Conservation (phyloP, 371 early-diverging fungal species). For the Massospora cicadina region DNA sequence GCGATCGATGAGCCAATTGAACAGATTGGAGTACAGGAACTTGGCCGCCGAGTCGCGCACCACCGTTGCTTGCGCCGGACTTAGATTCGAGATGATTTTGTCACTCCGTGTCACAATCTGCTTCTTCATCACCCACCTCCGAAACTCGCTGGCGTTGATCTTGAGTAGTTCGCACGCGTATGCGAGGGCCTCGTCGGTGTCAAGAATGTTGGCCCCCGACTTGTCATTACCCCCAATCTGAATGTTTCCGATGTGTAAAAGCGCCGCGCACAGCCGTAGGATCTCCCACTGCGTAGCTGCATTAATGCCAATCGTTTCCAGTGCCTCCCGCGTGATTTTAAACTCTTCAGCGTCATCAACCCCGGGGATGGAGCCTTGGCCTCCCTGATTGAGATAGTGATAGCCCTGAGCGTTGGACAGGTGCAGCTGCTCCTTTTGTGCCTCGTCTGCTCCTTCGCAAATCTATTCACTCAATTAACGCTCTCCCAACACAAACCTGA, state of each 20-base stretch:
- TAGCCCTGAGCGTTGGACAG: constrained; percentile 57
- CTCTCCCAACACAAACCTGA: constrained; percentile 22
- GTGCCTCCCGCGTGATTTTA: constrained; percentile 60
- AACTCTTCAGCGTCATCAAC: constrained; percentile 88
- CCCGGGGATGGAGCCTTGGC: constrained; percentile 56
- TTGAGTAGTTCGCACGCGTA: constrained; percentile 51
- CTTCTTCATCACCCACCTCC: constrained; percentile 74
- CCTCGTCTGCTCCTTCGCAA: constrained; percentile 66
- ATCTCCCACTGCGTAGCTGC: constrained; percentile 76
- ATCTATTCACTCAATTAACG: constrained; percentile 30
- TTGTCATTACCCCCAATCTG: constrained; percentile 57
- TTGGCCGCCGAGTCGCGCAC: constrained; percentile 88
- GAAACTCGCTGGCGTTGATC: constrained; percentile 52
- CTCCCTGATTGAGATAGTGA: constrained; percentile 75
- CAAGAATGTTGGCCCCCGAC: constrained; percentile 38
- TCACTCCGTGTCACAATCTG: constrained; percentile 77
- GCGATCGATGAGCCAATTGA: constrained; percentile 80
- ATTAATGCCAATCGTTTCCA: constrained; percentile 70
- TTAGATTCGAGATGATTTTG: constrained; percentile 60
- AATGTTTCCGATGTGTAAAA: constrained; percentile 87
- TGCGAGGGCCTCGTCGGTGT: constrained; percentile 47
- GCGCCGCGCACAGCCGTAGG: constrained; percentile 69
- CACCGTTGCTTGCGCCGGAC: constrained; percentile 50
- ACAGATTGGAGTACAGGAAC: constrained; percentile 78
- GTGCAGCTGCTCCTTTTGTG: constrained; percentile 59